Base-by-base conservation (phyloP, 73 alveolate species). In the Paramecium biaurelia region DNA sequence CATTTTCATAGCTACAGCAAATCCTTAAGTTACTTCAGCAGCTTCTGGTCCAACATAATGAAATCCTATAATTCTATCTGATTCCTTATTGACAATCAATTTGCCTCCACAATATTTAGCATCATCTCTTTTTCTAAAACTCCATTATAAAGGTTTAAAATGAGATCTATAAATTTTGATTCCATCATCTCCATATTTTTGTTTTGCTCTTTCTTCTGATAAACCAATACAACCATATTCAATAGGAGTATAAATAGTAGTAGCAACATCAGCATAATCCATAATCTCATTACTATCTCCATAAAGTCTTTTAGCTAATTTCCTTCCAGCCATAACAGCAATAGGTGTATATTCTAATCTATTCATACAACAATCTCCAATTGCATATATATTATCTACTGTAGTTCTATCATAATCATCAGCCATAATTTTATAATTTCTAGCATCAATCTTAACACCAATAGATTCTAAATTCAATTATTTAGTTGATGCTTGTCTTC, bases 1-100 rank as follows among this genome's bases (percentile, higher is more conserved):
- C 67, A 97, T 89, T 93, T 97, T 96, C 98, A 98, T 96, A 41
- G 99, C 99, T 18, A 97, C 97, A 2, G 98, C 98, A 82, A 97
- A 92, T 74, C 99, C 99, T 96, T 98, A 99, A 20, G 99, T 98
- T 45, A 99, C 98, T 86, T 99, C 99, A 38, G 99, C 99, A 7
- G 99, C 99, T 72, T 98, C 95, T 30, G 99, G 99, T 7, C 99
- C 97, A 26, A 98, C 96, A 89, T 96, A 94, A 93, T 99, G 99
- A 95, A 98, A 93, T 32, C 99, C 99, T 6, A 98, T 94, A n/a
- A 99, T 99, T 93, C 95, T 93, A 43, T 94, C 97, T 63, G 96
- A 86, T 30, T 89, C 86, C 18, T 70, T 89, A 86, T 98, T 93
- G 21, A 94, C 99, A 7, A 97, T 70, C 42, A 97, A 94, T 85